phyloP scores from a whole-genome alignment of 2,329 filamentous ascomycete genomes.

The Ophiosphaerella herpotricha region DNA sequence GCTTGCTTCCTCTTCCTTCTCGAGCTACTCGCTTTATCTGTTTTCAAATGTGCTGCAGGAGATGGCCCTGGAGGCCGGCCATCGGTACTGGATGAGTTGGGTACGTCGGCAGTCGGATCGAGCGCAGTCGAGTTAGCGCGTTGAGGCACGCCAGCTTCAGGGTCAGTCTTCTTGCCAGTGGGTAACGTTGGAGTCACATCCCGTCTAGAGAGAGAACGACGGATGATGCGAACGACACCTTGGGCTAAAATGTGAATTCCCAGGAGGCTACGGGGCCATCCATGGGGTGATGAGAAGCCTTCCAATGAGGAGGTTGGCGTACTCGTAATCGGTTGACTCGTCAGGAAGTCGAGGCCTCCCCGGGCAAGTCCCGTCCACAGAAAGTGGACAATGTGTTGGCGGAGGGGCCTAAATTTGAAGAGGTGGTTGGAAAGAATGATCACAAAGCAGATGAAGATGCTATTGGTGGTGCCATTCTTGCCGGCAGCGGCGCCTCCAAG shows the following conservation, averaged over 20 bases:
- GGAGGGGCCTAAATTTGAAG: constrained; percentile 58
- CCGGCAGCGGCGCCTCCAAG: constrained; percentile 79
- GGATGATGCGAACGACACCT: constrained; percentile 71
- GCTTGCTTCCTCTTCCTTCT: constrained; percentile 92
- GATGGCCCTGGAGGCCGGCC: constrained; percentile 57
- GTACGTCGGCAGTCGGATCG: constrained; percentile 57
- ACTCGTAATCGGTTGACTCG: constrained; percentile 44
- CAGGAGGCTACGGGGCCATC: constrained; percentile 70
- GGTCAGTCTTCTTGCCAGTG: constrained; percentile 57
- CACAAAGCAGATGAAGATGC: constrained; percentile 71
- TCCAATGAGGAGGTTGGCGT: constrained; percentile 40
- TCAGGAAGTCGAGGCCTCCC: constrained; percentile 47
- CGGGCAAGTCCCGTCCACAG: constrained; percentile 47
- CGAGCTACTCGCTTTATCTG: constrained; percentile 65
- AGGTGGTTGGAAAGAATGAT: constrained; percentile 64
- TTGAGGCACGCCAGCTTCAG: constrained; percentile 59
- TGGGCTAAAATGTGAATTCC: constrained; percentile 78
- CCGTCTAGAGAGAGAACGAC: constrained; percentile 50
- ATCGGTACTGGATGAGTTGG: constrained; percentile 50
- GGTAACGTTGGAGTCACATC: constrained; percentile 39
- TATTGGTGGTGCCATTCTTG: constrained; percentile 70
- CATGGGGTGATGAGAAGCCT: constrained; percentile 56
- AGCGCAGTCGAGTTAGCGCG: constrained; percentile 40
- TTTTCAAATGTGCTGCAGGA: constrained; percentile 58
- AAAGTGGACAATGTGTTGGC: constrained; percentile 48